Conservation (phyloP, 495 filamentous ascomycete genomes). For the Aspergillus ostianus region DNA sequence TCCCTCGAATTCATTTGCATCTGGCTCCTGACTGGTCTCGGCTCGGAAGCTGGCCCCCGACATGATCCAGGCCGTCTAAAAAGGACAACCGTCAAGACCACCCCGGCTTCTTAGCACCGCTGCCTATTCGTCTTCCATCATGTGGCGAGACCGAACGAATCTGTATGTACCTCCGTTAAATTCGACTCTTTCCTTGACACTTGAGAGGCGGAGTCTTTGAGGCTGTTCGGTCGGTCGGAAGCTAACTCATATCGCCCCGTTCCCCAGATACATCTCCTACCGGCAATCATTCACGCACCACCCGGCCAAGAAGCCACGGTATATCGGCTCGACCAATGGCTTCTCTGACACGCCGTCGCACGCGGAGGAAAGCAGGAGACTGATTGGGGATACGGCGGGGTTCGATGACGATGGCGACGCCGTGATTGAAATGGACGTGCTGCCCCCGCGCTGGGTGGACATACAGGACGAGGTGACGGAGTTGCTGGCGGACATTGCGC, state of each 20-base stretch:
- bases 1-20: background rate
- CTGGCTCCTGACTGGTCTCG: background rate
- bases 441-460: constrained; percentile 95
- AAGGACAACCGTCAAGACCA: constrained; percentile 13
- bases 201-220: too few species aligned
- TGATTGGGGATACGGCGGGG: constrained; percentile 70
- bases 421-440: constrained; percentile 96
- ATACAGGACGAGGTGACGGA: constrained; percentile 91
- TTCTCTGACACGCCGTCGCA: constrained; percentile 62
- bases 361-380: constrained; percentile 77
- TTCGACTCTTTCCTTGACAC: background rate
- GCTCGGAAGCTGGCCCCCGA: constrained; percentile 4
- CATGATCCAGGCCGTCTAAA: constrained; percentile 23
- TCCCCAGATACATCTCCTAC: constrained; percentile 88
- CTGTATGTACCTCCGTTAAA: constrained; percentile 56
- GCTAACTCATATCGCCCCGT: constrained; percentile 14
- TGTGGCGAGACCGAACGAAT: constrained; percentile 99
- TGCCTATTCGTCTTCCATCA: constrained; percentile 31
- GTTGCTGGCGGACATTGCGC: constrained; percentile 73
- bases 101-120: constrained; percentile 20
- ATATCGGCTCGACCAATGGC: constrained; percentile 67
- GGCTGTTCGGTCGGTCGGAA: background rate
- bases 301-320: constrained; percentile 78
- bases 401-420: constrained; percentile 89
- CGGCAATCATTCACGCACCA: constrained; percentile 97